These are phyloP conservation scores for Cyclocybe aegerita DNA, from an alignment of 768 basidiomycete genomes.

Conservation along the genomic window DNA sequence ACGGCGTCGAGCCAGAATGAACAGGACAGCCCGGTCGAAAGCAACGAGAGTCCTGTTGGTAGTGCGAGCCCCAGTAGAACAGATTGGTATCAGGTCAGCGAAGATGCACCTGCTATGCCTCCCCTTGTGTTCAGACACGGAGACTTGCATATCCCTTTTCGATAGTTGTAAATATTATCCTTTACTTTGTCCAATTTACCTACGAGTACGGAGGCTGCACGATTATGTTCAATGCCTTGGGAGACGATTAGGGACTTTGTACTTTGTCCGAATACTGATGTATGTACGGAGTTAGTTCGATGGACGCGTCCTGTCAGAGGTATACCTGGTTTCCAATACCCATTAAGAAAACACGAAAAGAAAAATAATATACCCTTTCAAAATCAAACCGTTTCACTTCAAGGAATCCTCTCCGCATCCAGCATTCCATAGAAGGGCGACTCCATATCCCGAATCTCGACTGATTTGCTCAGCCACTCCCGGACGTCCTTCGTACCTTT, in stretches of 20 bases:
- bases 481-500: conserved; percentile 4
- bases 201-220: background rate
- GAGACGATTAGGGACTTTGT: too few relatives aligned
- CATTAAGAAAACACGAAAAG: too few relatives aligned
- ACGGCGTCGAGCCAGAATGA: too few relatives aligned
- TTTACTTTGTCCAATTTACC: background rate
- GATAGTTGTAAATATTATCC: background rate
- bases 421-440: background rate
- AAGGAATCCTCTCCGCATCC: background rate
- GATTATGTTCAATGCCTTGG: background rate
- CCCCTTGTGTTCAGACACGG: background rate
- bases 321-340: too few relatives aligned
- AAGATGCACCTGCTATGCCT: background rate
- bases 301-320: too few relatives aligned
- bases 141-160: background rate
- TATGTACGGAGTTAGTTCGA: too few relatives aligned
- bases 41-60: too few relatives aligned
- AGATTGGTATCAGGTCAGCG: background rate
- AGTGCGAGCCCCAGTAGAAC: background rate
- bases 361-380: background rate
- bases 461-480: conserved; percentile 6
- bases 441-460: background rate
- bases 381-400: background rate
- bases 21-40: too few relatives aligned
- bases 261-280: too few relatives aligned